Conservation (phyloP, 176 grass and related monocot genomes). For the Oryza glaberrima region DNA sequence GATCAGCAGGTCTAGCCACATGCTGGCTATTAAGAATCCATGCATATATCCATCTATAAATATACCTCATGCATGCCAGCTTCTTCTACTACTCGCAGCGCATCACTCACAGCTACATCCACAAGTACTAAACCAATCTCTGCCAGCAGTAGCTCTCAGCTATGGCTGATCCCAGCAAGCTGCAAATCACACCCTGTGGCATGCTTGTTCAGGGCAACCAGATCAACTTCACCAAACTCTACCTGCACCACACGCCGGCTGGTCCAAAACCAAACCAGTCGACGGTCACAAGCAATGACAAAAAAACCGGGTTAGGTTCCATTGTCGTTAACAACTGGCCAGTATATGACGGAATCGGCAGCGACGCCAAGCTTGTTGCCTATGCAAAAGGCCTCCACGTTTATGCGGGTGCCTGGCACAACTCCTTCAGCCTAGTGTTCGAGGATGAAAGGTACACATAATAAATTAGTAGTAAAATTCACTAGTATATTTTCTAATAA, state of each 20-base stretch:
- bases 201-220: background rate
- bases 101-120: too few species aligned
- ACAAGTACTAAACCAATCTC: too few species aligned
- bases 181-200: background rate
- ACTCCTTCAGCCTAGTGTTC: background rate
- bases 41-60: too few species aligned
- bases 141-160: too few species aligned
- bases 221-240: background rate
- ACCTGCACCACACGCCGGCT: background rate
- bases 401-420: background rate
- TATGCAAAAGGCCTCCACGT: constrained; percentile 19
- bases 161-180: too few species aligned
- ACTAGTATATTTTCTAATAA: too few species aligned
- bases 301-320: background rate
- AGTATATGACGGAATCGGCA: background rate
- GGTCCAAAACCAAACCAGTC: background rate
- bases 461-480: too few species aligned
- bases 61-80: too few species aligned
- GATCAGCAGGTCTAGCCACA: too few species aligned
- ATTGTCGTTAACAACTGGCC: background rate
- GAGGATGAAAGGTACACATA: constrained; percentile 1
- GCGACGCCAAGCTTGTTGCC: background rate
- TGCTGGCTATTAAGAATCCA: too few species aligned
- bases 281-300: rapidly evolving
- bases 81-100: too few species aligned